phyloP scores from a whole-genome alignment of 192 early-diverging fungal species.

The Paraglomus occultum region DNA sequence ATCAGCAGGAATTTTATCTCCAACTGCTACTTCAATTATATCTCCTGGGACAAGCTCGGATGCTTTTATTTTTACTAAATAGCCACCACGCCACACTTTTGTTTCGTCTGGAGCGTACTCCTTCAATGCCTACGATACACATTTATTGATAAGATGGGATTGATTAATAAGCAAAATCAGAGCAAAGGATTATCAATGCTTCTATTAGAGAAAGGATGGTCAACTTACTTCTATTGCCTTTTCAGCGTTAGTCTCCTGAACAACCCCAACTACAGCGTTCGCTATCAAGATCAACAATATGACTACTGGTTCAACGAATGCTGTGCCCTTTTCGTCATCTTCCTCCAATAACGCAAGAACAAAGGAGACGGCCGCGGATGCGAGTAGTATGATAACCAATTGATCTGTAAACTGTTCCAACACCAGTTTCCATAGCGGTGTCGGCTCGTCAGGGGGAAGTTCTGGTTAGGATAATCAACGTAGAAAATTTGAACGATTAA shows the following conservation, averaged over 20 bases:
- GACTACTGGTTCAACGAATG: constrained; percentile 97
- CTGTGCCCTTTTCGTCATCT: constrained; percentile 62
- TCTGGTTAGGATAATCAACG: constrained; percentile 44
- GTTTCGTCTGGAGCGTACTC: constrained; percentile 97
- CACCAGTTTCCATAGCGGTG: constrained; percentile 90
- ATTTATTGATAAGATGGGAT: constrained; percentile 5
- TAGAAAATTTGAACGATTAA: background rate
- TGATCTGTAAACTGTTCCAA: constrained; percentile 99
- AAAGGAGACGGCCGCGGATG: constrained; percentile 89
- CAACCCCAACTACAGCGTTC: constrained; percentile 95
- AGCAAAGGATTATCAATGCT: background rate
- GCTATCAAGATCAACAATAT: constrained; percentile 98
- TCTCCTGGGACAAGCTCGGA: constrained; percentile 94
- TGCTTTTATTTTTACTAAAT: constrained; percentile 63
- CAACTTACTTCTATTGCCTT: constrained; percentile 85
- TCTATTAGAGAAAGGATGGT: constrained; percentile 5
- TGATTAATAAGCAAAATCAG: background rate
- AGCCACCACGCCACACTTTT: constrained; percentile 80
- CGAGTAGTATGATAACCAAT: constrained; percentile 92
- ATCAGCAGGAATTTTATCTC: constrained; percentile 97
- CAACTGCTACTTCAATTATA: constrained; percentile 86
- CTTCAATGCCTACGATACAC: constrained; percentile 67
- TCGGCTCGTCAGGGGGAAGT: constrained; percentile 86
- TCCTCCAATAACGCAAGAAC: constrained; percentile 90
- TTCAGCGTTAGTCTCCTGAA: constrained; percentile 96